Base-by-base conservation (phyloP, 208 protist genomes). In the Crithidia sp. region DNA sequence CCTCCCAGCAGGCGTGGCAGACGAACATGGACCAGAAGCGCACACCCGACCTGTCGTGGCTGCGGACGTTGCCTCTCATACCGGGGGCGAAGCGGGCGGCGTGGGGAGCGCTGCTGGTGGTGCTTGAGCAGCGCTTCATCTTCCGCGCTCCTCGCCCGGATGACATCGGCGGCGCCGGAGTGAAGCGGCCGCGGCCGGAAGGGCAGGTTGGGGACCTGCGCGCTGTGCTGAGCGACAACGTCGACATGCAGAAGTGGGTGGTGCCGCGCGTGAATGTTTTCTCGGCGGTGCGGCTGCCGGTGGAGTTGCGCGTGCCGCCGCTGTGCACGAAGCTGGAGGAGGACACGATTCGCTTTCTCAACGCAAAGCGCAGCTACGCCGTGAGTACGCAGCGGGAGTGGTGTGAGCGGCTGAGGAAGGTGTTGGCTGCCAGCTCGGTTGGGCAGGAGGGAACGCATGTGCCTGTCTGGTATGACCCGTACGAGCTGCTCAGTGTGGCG, bases 381-480 rank as follows among this genome's bases (percentile, higher is more conserved):
- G 78, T 83, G 53, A 56, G 66, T 9, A 76, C 63, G 56, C 91
- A 95, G 77, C 54, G 39, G 39, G 63, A 72, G 54, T 95, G 91
- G 91, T 55, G 74, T 14, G 66, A 76, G n/a, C 43, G 74, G 12
- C 49, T 79, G 9, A 59, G 74, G 67, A 67, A 65, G 52, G 59
- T 67, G 43, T 44, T 79, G 44, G 55, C 56, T 43, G 66, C 59
- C 36, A 41, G 64, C 13, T 58, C 74, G 37, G 67, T 59, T 14
- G 60, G 37, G 2, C n/a, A 58, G 3, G 58, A 60, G 2, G 77
- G 50, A 2, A 58, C 88, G 10, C 59, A 69, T 0, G 77, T 95
- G 50, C 91, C 91, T 13, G 50, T 92, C 28, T 94, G 89, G 89
- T 94, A 94, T 58, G 87, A 94, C 66, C 82, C 83, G 14, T 91